These are phyloP conservation scores for Zygosaccharomyces rouxii DNA, from an alignment of 805 yeast species.

Conservation along the genomic window DNA sequence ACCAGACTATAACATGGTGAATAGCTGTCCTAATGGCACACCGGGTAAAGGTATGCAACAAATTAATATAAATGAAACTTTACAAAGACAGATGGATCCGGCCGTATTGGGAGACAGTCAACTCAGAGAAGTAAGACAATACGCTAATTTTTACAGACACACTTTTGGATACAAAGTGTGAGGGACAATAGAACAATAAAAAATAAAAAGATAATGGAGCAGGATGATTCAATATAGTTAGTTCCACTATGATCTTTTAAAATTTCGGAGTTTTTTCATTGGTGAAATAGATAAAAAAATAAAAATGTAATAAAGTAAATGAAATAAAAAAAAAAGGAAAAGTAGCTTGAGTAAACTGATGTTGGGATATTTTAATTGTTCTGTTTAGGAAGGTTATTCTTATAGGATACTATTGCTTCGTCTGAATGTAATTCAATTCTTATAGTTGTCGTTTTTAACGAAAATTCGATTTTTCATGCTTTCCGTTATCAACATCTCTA, in stretches of 20 bases:
- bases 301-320: background rate
- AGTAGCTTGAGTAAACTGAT: background rate
- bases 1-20: slow-evolving; percentile 2
- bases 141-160: slow-evolving; percentile 30
- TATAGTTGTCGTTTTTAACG: background rate
- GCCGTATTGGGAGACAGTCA: slow-evolving; percentile 23
- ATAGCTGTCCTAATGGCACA: background rate
- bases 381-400: background rate
- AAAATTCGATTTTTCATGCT: background rate
- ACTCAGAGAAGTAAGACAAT: slow-evolving; percentile 29
- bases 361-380: background rate
- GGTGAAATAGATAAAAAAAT: background rate
- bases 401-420: background rate
- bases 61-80: slow-evolving; percentile 8
- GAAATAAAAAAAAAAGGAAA: background rate
- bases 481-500: background rate
- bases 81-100: slow-evolving; percentile 17
- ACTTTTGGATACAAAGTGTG: slow-evolving; percentile 8
- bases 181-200: background rate
- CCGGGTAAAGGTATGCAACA: background rate
- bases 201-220: background rate
- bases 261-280: slow-evolving; percentile 4
- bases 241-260: background rate
- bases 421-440: background rate
- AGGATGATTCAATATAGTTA: background rate